Base-by-base conservation (phyloP, 768 basidiomycete genomes). In the Saitozyma sp. region DNA sequence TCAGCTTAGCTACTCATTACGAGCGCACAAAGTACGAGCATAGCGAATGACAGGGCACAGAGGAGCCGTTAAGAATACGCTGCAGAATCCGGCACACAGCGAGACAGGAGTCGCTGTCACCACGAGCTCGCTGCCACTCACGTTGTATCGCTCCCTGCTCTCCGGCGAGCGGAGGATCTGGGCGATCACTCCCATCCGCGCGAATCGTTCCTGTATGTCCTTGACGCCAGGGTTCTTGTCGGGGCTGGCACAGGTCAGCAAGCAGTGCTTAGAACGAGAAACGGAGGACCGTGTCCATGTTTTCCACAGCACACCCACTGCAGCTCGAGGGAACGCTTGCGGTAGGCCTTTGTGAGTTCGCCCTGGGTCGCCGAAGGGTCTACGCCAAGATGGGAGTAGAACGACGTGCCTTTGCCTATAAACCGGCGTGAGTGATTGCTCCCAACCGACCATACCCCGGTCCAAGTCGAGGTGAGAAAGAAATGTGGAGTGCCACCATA, bases 221-320 rank as follows among this genome's bases (percentile, higher is more conserved):
- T 89, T 90, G 53, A 89, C 85, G 61, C 86, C 85, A 0, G 89
- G 91, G 79, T 96, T 97, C 84, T 98, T 99, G 80, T 98, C 95
- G 5, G 95, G 94, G 78, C 94, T 95, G 38, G 29, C 29, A 50
- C 8, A 53, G 39, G 37, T 42, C 46, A 37, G 56, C 42, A 53
- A 40, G 51, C 48, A 46, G 37, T 10, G 39, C 3, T 39, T 52
- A 17, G 20, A 8, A 17, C 16, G 16, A 54, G 39, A 41, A 14
- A 45, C 4, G 11, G 19, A 59, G 13, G 43, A 19, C 17, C 17
- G 8, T 42, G 14, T 54, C 38, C n/a, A 55, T 51, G 20, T 20
- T 9, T n/a, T 37, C n/a, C 2, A 17, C 45, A 46, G 6, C 13
- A 50, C 11, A 84, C 89, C 73, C 69, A 97, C 94, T 98, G 95